Percentiles rank a stretch among this genome's conserved stretches.
Evolutionary conservation across 2,329 filamentous ascomycete genomes (phyloP).

Genomic region (Chaetomium olivaceum): DNA sequence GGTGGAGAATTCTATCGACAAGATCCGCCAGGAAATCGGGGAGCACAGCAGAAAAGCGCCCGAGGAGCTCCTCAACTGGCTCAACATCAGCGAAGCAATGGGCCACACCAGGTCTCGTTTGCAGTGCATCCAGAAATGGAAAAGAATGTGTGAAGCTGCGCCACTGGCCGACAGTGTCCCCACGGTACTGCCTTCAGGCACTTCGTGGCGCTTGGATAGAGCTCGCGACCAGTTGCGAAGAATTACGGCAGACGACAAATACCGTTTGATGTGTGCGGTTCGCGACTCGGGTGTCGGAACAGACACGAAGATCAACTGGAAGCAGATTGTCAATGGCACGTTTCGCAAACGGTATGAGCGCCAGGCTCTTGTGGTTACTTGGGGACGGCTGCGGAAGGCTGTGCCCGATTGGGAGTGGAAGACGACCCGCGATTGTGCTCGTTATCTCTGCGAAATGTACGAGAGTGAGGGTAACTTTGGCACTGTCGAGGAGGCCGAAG

Average conservation of each 20-base stretch:
- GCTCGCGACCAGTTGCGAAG: conserved; percentile 45
- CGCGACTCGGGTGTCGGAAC: conserved; percentile 42
- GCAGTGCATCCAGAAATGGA: conserved; percentile 71
- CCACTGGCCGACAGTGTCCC: conserved; percentile 24
- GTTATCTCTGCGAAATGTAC: conserved; percentile 30
- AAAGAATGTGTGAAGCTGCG: conserved; percentile 44
- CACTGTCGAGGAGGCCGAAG: conserved; percentile 1
- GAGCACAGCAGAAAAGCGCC: conserved; percentile 43
- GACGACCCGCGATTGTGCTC: conserved; percentile 28
- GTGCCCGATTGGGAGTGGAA: conserved; percentile 30
- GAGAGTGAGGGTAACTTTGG: conserved; percentile 30
- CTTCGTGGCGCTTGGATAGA: conserved; percentile 47
- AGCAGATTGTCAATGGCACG: conserved; percentile 16
- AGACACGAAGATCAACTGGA: conserved; percentile 55
- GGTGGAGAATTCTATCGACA: conserved; percentile 54
- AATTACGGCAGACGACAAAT: conserved; percentile 49
- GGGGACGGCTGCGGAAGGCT: conserved; percentile 30
- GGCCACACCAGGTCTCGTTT: conserved; percentile 61
- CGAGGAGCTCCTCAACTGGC: conserved; percentile 64
- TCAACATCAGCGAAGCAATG: conserved; percentile 63
- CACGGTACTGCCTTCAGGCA: conserved; percentile 30
- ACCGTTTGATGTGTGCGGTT: conserved; percentile 47
- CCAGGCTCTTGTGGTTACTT: conserved; percentile 28
- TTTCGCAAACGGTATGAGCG: conserved; percentile 29
- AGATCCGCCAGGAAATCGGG: conserved; percentile 46